Evolutionary conservation across 2,329 filamentous ascomycete genomes (phyloP).

Genomic region (Penicillium sp.): DNA sequence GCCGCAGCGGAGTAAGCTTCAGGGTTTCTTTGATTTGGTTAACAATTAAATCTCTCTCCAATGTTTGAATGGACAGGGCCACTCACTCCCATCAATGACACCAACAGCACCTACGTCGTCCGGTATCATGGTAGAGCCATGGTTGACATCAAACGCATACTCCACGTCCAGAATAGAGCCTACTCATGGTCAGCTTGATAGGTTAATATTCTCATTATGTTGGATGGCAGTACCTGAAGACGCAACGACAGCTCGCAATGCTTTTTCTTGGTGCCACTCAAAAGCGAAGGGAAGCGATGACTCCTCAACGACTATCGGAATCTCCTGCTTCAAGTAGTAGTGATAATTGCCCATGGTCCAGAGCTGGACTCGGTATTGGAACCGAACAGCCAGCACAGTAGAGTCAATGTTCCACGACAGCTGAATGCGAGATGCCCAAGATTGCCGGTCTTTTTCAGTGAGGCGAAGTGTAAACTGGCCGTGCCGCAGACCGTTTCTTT

Average conservation of each 20-base stretch:
- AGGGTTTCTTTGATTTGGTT: slow-evolving; percentile 47
- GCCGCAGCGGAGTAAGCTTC: slow-evolving; percentile 78
- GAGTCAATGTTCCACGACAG: slow-evolving; percentile 91
- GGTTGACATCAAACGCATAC: slow-evolving; percentile 61
- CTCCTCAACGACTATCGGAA: slow-evolving; percentile 44
- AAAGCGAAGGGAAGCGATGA: slow-evolving; percentile 28
- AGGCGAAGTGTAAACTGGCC: slow-evolving; percentile 80
- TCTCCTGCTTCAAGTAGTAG: slow-evolving; percentile 94
- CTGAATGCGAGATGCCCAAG: slow-evolving; percentile 54
- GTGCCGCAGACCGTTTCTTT: slow-evolving; percentile 94
- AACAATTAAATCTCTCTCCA: slow-evolving; percentile 4
- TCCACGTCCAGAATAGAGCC: slow-evolving; percentile 56
- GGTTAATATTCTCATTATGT: slow-evolving; percentile 2
- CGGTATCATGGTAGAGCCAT: slow-evolving; percentile 64
- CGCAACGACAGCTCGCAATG: slow-evolving; percentile 60
- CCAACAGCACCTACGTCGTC: slow-evolving; percentile 72
- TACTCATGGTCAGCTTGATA: slow-evolving; percentile 8
- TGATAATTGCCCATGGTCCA: slow-evolving; percentile 99
- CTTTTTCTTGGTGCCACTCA: slow-evolving; percentile 79
- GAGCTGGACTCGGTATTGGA: slow-evolving; percentile 70
- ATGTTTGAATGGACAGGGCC: not conserved
- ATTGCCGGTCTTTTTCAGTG: slow-evolving; percentile 53
- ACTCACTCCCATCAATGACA: slow-evolving; percentile 72
- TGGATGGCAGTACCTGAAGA: slow-evolving; percentile 40
- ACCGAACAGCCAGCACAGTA: slow-evolving; percentile 75